Evolutionary conservation across 2,329 filamentous ascomycete genomes (phyloP).

Genomic region (Hypocreales sp.): DNA sequence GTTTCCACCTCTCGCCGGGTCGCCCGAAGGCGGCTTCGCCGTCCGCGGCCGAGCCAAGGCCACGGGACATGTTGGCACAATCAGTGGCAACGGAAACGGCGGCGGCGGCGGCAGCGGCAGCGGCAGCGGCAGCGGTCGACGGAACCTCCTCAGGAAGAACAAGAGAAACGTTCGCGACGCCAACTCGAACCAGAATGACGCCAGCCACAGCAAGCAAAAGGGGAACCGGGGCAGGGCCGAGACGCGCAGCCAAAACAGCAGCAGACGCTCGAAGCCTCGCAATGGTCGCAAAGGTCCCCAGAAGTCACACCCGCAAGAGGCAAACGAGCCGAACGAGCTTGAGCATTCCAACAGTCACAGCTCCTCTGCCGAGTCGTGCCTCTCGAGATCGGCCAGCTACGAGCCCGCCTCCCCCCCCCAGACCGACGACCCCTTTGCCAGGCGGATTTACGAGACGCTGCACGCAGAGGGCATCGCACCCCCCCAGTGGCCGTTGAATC

Average conservation of each 20-base stretch:
- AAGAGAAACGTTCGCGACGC: slow-evolving; percentile 9
- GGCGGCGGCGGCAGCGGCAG: slow-evolving; percentile 1
- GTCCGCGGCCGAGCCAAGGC: no score
- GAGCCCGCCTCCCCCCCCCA: no score
- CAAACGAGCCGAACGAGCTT: slow-evolving; percentile 2
- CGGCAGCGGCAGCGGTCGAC: slow-evolving; percentile 12
- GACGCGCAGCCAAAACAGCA: slow-evolving; percentile 6
- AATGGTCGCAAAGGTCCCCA: slow-evolving; percentile 2
- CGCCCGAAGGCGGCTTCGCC: no score
- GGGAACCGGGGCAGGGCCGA: slow-evolving; percentile 9
- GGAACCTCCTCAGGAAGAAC: slow-evolving; percentile 9
- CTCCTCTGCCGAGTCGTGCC: slow-evolving; percentile 6
- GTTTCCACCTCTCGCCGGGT: slow-evolving; percentile 21
- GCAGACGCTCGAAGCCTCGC: slow-evolving; percentile 3
- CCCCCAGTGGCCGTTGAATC: slow-evolving; percentile 38
- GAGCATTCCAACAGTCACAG: slow-evolving; percentile 2
- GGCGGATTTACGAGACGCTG: slow-evolving; percentile 35
- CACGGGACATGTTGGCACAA: slow-evolving; percentile 17
- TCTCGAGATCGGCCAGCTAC: slow-evolving; percentile 12
- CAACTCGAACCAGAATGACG: slow-evolving; percentile 10
- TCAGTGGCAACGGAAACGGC: slow-evolving; percentile 18
- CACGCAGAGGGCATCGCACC: slow-evolving; percentile 37
- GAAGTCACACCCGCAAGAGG: slow-evolving; percentile 1
- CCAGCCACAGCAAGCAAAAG: slow-evolving; percentile 9
- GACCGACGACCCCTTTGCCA: slow-evolving; percentile 27